Base-by-base conservation (phyloP, 352 stramenopile species). In the Pythium plurisporium region DNA sequence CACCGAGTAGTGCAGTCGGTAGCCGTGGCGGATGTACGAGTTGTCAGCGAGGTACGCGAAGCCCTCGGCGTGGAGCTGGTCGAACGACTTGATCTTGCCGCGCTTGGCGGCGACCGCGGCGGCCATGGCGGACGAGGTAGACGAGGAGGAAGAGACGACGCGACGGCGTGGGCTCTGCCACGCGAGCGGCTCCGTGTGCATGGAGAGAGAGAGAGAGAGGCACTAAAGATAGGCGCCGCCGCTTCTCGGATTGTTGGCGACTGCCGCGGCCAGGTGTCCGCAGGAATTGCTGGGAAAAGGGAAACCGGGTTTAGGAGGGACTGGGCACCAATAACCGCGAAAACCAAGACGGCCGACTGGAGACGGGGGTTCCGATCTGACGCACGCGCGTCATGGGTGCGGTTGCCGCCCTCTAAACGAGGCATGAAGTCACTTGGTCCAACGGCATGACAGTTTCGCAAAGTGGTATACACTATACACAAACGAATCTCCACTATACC, bases 11-110 rank as follows among this genome's bases (percentile, higher is more conserved):
- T 92, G 76, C 26, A 95, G 70, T 0, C 86, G 82, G 55, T 95
- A 95, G 25, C 83, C 81, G 40, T 79, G 87, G 49, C 75, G 81
- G 63, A 95, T 92, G 80, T 94, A 94, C 69, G 80, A 87, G 64
- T 90, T 92, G 71, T 93, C 79, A 9, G 79, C 82, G 49, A 94
- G 66, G 59, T 89, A 95, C 14, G 81, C 74, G 36, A 91, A 89
- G 47, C 82, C 83, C 27, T 91, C 74, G 51, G 82, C 73, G 55
- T 92, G 85, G 36, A 95, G 69, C 22, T 75, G 74, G 54, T 91
- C 76, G 62, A 89, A 88, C 48, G 82, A 78, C 65, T 89, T 81
- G 55, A 87, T 63, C 62, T 74, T 79, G 29, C 8, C 43, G 25
- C 23, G 41, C 45, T 11, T 4, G 41, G 44, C 22, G 31, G 27